These are phyloP conservation scores for Lotmaria passim DNA, from an alignment of 208 protist genomes.

Conservation along the genomic window DNA sequence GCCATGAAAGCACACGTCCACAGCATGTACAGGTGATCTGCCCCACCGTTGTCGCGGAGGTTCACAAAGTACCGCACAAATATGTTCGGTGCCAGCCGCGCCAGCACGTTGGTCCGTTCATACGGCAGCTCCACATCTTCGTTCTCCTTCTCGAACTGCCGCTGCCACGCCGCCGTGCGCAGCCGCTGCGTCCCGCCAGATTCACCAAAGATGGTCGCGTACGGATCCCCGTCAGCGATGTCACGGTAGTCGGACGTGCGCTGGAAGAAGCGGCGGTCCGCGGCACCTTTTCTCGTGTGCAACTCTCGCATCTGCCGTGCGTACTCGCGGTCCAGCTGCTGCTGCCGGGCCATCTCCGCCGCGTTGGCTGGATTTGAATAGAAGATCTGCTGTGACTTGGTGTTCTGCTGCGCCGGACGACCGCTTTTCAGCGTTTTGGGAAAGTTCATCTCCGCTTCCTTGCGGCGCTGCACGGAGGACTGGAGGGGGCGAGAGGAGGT, in stretches of 20 bases:
- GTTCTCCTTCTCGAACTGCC: slow-evolving; percentile 90
- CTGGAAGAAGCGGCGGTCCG: slow-evolving; percentile 75
- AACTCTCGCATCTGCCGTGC: slow-evolving; percentile 47
- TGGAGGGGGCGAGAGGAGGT: slow-evolving; percentile 46
- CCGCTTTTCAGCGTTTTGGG: slow-evolving; percentile 82
- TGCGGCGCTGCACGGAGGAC: slow-evolving; percentile 43
- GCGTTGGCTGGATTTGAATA: slow-evolving; percentile 43
- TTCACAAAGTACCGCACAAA: slow-evolving; percentile 88
- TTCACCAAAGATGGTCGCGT: slow-evolving; percentile 75
- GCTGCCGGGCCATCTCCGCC: slow-evolving; percentile 48
- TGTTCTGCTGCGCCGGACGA: slow-evolving; percentile 70
- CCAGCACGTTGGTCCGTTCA: slow-evolving; percentile 80
- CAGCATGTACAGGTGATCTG: slow-evolving; percentile 54
- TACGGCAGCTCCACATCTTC: slow-evolving; percentile 80
- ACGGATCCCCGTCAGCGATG: slow-evolving; percentile 77
- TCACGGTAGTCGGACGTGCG: slow-evolving; percentile 71
- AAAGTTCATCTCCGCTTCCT: slow-evolving; percentile 65
- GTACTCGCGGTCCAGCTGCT: slow-evolving; percentile 51
- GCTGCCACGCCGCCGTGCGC: slow-evolving; percentile 83
- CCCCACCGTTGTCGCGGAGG: slow-evolving; percentile 76
- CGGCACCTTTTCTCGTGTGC: slow-evolving; percentile 26
- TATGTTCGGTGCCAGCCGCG: slow-evolving; percentile 77
- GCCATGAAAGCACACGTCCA: slow-evolving; percentile 31
- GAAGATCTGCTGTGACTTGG: slow-evolving; percentile 63
- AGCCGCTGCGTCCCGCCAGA: slow-evolving; percentile 47